These are phyloP conservation scores for Flaveria bidentis DNA, from an alignment of 129 eudicot species.

Conservation along the genomic window DNA sequence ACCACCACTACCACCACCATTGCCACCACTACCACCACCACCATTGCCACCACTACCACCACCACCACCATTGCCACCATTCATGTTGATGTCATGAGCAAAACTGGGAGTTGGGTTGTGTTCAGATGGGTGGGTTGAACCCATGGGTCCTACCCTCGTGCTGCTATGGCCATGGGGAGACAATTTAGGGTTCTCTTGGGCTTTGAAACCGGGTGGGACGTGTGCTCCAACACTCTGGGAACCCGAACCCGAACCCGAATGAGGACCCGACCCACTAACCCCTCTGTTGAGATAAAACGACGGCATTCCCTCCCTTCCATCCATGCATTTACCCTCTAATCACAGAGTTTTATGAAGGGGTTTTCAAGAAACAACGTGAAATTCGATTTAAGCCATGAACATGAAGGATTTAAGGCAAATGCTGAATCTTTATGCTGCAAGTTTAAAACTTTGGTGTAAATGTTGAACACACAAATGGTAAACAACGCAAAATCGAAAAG, in stretches of 20 bases:
- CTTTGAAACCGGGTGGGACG: conserved; percentile 50
- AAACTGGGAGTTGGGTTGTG: conserved; percentile 44
- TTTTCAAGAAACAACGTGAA: conserved; percentile 22
- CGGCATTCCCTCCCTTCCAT: conserved; percentile 81
- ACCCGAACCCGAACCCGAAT: conserved; percentile 34
- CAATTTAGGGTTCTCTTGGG: conserved; percentile 45
- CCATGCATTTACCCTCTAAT: conserved; percentile 71
- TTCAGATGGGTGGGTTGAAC: conserved; percentile 53
- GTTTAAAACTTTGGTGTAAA: not conserved
- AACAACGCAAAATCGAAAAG: not conserved
- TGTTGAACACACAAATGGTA: not conserved
- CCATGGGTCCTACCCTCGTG: conserved; percentile 40
- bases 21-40: not conserved
- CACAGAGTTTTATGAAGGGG: conserved; percentile 45
- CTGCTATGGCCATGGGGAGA: too few species aligned
- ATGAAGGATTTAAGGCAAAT: not conserved
- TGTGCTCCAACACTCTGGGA: conserved; percentile 35
- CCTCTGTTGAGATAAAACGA: conserved; percentile 71
- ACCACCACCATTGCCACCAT: too few species aligned
- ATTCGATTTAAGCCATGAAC: not conserved
- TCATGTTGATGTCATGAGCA: conserved; percentile 30
- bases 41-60: too few species aligned
- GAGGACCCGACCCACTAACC: conserved; percentile 48
- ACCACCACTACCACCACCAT: not conserved
- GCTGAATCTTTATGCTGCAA: conserved; percentile 25